phyloP scores from a whole-genome alignment of 495 filamentous ascomycete species.

The Rhypophila decipiens region DNA sequence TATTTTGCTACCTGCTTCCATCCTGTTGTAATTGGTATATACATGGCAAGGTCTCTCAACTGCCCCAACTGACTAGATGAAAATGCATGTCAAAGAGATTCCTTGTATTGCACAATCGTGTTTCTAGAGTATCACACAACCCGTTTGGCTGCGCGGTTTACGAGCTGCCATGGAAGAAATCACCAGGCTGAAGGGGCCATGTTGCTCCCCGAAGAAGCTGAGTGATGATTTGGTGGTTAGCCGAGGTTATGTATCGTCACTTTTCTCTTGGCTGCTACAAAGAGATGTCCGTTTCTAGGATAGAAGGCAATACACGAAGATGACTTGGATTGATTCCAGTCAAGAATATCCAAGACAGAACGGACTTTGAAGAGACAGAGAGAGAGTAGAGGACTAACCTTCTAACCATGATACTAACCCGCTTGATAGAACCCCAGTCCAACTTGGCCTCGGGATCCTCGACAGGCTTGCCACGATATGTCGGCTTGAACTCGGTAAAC shows the following conservation, averaged over 20 bases:
- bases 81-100: no score
- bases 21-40: no score
- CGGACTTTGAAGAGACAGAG: no score
- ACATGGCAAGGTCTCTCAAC: no score
- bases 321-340: neutral
- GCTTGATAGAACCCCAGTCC: slow-evolving; percentile 51
- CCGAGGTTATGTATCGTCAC: neutral
- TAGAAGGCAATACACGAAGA: neutral
- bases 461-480: slow-evolving; percentile 62
- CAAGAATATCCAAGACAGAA: neutral
- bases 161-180: slow-evolving; percentile 25
- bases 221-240: neutral
- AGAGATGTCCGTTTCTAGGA: neutral
- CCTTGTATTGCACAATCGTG: no score
- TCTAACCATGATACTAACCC: slow-evolving; percentile 68
- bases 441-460: slow-evolving; percentile 48
- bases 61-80: no score
- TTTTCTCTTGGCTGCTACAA: slow-evolving; percentile 7
- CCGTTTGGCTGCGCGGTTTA: no score
- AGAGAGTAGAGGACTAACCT: slow-evolving; percentile 42
- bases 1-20: no score
- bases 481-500: slow-evolving; percentile 61
- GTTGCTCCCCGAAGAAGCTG: slow-evolving; percentile 71
- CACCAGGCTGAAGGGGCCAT: slow-evolving; percentile 58
- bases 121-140: no score